Base-by-base conservation (phyloP, 768 basidiomycete genomes). In the Russula brevipes region DNA sequence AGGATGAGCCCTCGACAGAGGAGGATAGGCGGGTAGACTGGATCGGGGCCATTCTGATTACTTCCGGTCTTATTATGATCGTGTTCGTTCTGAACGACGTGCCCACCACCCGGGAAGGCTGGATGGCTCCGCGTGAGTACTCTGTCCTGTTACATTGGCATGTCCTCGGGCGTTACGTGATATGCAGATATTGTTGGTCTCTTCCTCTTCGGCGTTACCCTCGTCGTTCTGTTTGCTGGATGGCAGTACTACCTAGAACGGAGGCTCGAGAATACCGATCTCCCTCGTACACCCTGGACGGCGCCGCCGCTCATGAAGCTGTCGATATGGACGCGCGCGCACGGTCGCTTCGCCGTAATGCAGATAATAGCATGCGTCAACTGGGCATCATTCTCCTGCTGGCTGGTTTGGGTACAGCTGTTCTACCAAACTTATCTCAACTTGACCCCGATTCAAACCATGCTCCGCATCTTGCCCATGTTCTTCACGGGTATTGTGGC, bases 11-110 rank as follows among this genome's bases (percentile, higher is more conserved):
- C 1, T 72, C 70, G 19, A 66, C 65, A 2, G 73, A 72, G 55
- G 57, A 44, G 11, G 73, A 76, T 57, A 59, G 76, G 31, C 77
- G 85, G 0, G 79, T 93, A 0, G 92, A 94, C 63, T 92, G 89
- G 89, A 72, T 89, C 19, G 92, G 92, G 3, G 87, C 86, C 0
- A 72, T 79, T 16, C 72, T 93, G 14, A 74, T 84, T 58, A 90
- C 89, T 0, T 71, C 76, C 0, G 89, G 88, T 0, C 74, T 93
- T 38, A 81, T 87, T 1, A 73, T 93, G 0, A 78, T 94, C 64
- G 79, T 87, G 8, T 93, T 91, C 68, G 85, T 86, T 0, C 80
- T 94, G 4, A 83, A 85, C 53, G 82, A 89, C 65, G 89, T 84
- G 6, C 79, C 79, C n/a, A 74, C 78, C 17, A 86, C 84, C 4